Conservation (phyloP, 345 rosid genomes). For the Populus euphratica region DNA sequence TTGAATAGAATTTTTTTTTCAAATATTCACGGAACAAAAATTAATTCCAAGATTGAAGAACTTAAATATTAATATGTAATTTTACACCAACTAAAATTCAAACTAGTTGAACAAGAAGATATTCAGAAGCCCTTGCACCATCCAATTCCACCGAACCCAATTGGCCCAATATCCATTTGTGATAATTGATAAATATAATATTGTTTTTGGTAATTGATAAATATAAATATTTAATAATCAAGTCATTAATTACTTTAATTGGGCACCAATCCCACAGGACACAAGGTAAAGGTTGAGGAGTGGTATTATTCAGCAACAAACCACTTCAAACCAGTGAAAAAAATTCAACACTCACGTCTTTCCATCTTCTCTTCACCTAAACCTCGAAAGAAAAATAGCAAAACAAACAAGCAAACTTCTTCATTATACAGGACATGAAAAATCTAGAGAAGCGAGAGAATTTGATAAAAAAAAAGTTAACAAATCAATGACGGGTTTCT, state of each 20-base stretch:
- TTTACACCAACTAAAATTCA: too few relatives aligned
- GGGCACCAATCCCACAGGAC: not conserved
- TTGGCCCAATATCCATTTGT: not conserved
- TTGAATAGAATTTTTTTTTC: not conserved
- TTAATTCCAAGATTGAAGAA: not conserved
- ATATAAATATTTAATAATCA: not conserved
- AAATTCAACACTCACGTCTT: not conserved
- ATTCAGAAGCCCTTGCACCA: not conserved
- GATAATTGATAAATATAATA: not conserved
- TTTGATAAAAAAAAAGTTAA: not conserved
- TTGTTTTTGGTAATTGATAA: too few relatives aligned
- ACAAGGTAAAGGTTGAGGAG: not conserved
- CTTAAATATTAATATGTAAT: too few relatives aligned
- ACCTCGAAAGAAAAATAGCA: too few relatives aligned
- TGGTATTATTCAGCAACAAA: not conserved
- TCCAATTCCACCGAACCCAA: not conserved
- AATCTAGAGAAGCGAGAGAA: not conserved
- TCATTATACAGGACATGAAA: not conserved
- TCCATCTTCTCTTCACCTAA: not conserved
- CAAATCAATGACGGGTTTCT: constrained; percentile 11
- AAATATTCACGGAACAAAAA: not conserved
- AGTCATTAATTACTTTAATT: not conserved
- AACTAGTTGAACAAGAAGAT: too few relatives aligned
- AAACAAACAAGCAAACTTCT: not conserved
- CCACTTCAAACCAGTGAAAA: not conserved